These are phyloP conservation scores for Teratosphaeria nubilosa DNA, from an alignment of 2,329 filamentous ascomycete species.

Conservation along the genomic window DNA sequence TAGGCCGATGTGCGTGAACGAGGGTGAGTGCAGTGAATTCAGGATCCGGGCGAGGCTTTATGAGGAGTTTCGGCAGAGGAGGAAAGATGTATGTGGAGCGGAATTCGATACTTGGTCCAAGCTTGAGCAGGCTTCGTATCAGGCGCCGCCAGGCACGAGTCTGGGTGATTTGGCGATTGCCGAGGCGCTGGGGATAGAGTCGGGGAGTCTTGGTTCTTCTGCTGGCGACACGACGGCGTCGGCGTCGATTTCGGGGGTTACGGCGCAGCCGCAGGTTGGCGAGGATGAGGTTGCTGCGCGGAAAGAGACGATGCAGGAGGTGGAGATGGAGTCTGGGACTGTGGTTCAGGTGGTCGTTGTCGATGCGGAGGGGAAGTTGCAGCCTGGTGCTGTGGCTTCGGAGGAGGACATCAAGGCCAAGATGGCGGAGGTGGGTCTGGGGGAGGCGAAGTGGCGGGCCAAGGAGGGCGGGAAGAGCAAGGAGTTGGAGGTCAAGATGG, in stretches of 20 bases:
- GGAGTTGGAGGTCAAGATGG: background rate
- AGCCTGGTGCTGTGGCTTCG: background rate
- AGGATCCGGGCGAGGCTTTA: constrained; percentile 37
- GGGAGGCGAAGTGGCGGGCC: background rate
- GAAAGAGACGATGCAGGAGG: background rate
- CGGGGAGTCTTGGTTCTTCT: background rate
- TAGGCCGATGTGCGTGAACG: constrained; percentile 34
- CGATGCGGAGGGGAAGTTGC: background rate
- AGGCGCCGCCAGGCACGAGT: background rate
- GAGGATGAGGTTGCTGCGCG: background rate
- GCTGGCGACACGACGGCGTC: background rate
- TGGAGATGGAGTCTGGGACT: background rate
- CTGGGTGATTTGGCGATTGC: background rate
- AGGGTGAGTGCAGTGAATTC: constrained; percentile 24
- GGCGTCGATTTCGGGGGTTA: background rate
- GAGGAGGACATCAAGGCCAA: background rate
- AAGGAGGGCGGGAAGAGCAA: background rate
- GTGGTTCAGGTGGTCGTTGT: background rate
- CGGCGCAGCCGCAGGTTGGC: too few species aligned
- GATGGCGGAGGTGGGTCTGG: background rate
- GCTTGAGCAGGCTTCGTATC: background rate
- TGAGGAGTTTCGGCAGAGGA: constrained; percentile 32
- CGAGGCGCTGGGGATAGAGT: background rate
- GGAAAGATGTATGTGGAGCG: constrained; percentile 29
- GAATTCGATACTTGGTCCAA: constrained; percentile 3